Conservation (phyloP, 2,329 filamentous ascomycete genomes). For the Colletotrichum tropicicola region DNA sequence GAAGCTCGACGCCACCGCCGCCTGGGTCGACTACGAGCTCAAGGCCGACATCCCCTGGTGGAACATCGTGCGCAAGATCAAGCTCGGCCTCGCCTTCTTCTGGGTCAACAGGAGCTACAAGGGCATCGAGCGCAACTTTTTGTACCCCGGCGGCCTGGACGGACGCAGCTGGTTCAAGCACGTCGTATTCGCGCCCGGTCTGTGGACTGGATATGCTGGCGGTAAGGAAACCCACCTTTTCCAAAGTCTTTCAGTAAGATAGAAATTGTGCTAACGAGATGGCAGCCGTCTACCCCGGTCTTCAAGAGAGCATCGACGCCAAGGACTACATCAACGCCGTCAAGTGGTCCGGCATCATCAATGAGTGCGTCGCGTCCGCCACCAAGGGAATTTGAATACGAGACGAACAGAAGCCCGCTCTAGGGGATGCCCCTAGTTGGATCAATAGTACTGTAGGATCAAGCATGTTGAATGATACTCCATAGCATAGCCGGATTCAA, state of each 20-base stretch:
- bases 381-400: conserved; percentile 42
- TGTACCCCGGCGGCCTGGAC: conserved; percentile 81
- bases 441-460: background rate
- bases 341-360: conserved; percentile 69
- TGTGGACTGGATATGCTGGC: conserved; percentile 92
- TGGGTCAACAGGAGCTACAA: conserved; percentile 85
- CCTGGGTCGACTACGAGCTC: conserved; percentile 51
- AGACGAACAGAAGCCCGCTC: too few species aligned
- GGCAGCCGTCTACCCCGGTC: conserved; percentile 68
- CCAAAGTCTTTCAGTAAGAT: too few species aligned
- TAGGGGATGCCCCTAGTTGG: background rate
- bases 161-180: conserved; percentile 91
- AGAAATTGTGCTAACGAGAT: conserved; percentile 32
- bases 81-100: conserved; percentile 70
- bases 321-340: conserved; percentile 66
- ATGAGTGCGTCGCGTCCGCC: conserved; percentile 57
- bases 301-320: conserved; percentile 69
- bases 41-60: conserved; percentile 77
- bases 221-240: conserved; percentile 59
- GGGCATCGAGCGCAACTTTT: conserved; percentile 80
- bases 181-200: conserved; percentile 88
- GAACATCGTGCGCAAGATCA: conserved; percentile 75
- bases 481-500: background rate
- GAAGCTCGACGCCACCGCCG: conserved; percentile 56
- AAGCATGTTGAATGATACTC: background rate